phyloP scores from a whole-genome alignment of 192 early-diverging fungal genomes.

The Coemansia sp. region DNA sequence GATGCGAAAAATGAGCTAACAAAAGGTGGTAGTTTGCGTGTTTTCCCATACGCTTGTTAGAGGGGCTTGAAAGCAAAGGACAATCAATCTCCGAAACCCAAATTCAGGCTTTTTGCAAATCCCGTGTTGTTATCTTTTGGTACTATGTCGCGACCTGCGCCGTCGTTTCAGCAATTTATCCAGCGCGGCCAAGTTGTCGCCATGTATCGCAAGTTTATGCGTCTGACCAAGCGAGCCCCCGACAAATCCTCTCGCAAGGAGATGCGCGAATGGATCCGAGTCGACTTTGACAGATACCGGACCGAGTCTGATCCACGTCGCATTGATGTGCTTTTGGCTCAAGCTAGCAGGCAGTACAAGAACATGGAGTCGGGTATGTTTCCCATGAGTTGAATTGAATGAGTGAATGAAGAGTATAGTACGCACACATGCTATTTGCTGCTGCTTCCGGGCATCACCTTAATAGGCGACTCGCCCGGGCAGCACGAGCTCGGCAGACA shows the following conservation, averaged over 20 bases:
- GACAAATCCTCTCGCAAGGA: slow-evolving; percentile 25
- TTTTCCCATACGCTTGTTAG: not conserved
- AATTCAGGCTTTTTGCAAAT: not conserved
- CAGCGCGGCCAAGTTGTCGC: slow-evolving; percentile 41
- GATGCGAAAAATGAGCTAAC: not conserved
- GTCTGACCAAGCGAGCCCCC: slow-evolving; percentile 33
- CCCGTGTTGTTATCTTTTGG: not conserved
- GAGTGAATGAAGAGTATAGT: not conserved
- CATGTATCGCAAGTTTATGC: slow-evolving; percentile 52
- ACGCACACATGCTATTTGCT: not conserved
- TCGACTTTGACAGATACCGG: slow-evolving; percentile 41
- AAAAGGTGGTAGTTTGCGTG: too few relatives aligned
- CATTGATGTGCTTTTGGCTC: slow-evolving; percentile 40
- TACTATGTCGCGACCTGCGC: not conserved
- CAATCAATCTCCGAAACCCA: not conserved
- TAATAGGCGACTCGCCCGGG: slow-evolving; percentile 44
- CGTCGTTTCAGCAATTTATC: slow-evolving; percentile 43
- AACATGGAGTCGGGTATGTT: slow-evolving; percentile 43
- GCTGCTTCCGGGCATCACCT: slow-evolving; percentile 29
- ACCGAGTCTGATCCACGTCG: slow-evolving; percentile 23
- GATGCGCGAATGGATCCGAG: slow-evolving; percentile 42
- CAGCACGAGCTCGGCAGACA: slow-evolving; percentile 50
- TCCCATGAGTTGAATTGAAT: slow-evolving; percentile 17
- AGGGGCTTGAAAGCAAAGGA: not conserved
- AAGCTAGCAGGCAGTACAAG: slow-evolving; percentile 47